Base-by-base conservation (phyloP, 768 basidiomycete species). In the Mycena polygramma region DNA sequence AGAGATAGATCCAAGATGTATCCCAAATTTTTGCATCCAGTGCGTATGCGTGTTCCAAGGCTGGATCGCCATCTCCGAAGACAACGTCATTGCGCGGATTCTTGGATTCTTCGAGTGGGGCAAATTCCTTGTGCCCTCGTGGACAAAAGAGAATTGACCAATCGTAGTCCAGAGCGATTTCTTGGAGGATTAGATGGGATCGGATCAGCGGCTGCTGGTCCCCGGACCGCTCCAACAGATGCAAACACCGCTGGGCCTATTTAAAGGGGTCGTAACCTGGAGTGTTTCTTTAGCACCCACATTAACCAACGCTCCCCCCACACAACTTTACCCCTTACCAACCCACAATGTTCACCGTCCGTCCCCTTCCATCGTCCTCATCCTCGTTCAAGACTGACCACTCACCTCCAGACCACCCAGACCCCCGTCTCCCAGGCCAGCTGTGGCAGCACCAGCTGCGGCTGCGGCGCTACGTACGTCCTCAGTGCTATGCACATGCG, bases 371-470 rank as follows among this genome's bases (percentile, higher is more conserved):
- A 41, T 46, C 39, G 53, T 63, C 60, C 68, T 24, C 55, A 2
- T 46, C 66, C 26, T 37, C 36, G 37, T 24, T 36, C 24, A 11
- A 7, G 11, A 9, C 58, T 67, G 58, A 67, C 66, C 20, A n/a
- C 35, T 37, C 35, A 70, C 58, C 26, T 51, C 17, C 68, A 83
- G 83, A 79, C 71, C 72, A 78, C 76, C 72, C 79, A 80, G 72
- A 70, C 72, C 72, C 85, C 85, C 69, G 82, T 84, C 75, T 83
- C 84, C 78, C 76, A 85, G 60, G 75, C 74, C 68, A 77, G 73
- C 80, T 91, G 90, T 76, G 88, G 88, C 77, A 81, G 75, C 74
- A 71, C 61, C 74, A 72, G 72, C 60, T 91, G 90, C 85, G 83
- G 68, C 76, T 90, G 90, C 77, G 89, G 89, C 70, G 81, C 77